Evolutionary conservation across 179 eudicot genomes (phyloP), one percentile per base, ranked within the genome.

Genomic region (Camellia oleifera): DNA sequence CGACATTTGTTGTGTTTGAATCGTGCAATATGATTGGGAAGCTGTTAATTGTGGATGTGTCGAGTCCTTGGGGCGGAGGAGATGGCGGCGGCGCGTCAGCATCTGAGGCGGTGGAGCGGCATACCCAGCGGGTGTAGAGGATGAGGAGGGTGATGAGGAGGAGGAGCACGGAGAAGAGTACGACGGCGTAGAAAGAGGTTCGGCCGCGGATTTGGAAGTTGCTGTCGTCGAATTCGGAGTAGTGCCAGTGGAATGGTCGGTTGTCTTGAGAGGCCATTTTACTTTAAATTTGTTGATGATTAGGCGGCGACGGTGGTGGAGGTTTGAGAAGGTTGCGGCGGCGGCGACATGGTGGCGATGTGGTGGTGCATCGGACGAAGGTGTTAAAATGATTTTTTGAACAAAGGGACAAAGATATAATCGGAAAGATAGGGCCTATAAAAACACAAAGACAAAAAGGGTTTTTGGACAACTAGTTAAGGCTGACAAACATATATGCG

Each of bases 151-250:
- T 81, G 50, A 86, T 71, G 0, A 92, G 65, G 61, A 92, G 81
- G 66, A 88, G 72, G 45, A 86, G 40, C 40, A 32, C 48, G n/a
- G 90, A 74, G 86, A 92, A 87, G 48, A 92, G 86, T 32, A 91
- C 83, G 84, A 86, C 65, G 78, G 87, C 71, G 86, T 84, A 88
- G 82, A 91, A 84, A 79, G 88, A 81, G 0, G 93, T 88, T 32
- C 82, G 89, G 77, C 97, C 92, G 56, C 82, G 89, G 69, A 92
- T 79, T 81, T 91, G 84, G 85, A 91, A 92, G 86, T 89, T 89
- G 57, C 78, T 79, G 83, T 89, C 93, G 82, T 92, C 91, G 78
- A 89, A 83, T 17, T 87, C 90, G 18, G 87, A 69, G 91, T 84
- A 85, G 81, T 85, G 91, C 97, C 92, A 91, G 75, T 86, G 92